A percentile compares a stretch with the other conserved stretches of the same genome.
Evolutionary conservation across 2,329 filamentous ascomycete genomes (phyloP).

Genomic region (Monosporascus sp.): DNA sequence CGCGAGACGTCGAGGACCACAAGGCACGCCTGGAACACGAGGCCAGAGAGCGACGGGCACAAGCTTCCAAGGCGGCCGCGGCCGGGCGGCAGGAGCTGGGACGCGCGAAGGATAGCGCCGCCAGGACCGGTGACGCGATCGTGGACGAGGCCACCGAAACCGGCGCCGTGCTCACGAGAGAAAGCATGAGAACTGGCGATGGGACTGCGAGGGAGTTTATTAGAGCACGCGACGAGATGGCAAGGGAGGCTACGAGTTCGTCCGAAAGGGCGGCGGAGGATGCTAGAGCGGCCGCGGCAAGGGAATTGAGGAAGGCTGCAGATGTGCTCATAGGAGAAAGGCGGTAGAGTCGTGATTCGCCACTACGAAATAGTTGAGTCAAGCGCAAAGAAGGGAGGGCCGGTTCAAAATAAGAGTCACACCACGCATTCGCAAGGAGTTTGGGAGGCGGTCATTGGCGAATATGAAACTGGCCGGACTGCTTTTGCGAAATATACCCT

Average conservation of each 20-base stretch:
- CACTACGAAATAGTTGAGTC: too few relatives aligned
- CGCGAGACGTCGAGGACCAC: constrained; percentile 11
- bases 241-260: neutral
- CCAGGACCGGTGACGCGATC: neutral
- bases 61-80: constrained; percentile 3
- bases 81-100: neutral
- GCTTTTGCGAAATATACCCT: too few relatives aligned
- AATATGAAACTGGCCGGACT: too few relatives aligned
- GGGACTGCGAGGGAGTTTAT: too few relatives aligned
- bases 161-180: too few relatives aligned
- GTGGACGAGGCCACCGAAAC: neutral
- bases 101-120: neutral
- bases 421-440: too few relatives aligned
- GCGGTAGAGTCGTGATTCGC: too few relatives aligned
- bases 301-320: neutral
- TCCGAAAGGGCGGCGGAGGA: neutral
- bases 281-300: neutral
- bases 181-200: too few relatives aligned
- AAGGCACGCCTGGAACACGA: constrained; percentile 12
- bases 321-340: neutral
- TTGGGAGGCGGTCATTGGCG: too few relatives aligned
- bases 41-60: constrained; percentile 6
- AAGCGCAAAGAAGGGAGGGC: too few relatives aligned
- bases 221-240: neutral
- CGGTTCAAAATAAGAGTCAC: too few relatives aligned